Percentiles rank a stretch among this genome's conserved stretches.
Evolutionary conservation across 257 asterid genomes (phyloP).

Genomic region (Parsonsia alboflavescens): DNA sequence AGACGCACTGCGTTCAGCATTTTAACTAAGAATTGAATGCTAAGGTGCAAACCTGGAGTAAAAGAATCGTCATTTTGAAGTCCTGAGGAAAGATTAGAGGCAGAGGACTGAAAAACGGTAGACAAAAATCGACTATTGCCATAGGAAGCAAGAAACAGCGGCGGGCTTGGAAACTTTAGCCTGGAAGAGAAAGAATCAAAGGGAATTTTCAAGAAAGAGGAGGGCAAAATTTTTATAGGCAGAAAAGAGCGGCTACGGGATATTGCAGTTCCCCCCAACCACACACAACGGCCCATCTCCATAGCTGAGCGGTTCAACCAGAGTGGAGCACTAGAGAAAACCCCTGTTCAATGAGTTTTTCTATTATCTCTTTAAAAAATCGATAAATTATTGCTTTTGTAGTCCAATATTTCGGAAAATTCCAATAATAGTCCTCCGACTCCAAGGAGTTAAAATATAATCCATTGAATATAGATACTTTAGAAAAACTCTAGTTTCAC

Average conservation of each 20-base stretch:
- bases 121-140: conserved; percentile 12
- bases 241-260: conserved; percentile 19
- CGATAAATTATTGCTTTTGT: too few relatives aligned
- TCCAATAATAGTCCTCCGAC: too few relatives aligned
- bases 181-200: conserved; percentile 3
- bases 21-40: neutral
- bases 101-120: conserved; percentile 17
- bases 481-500: too few relatives aligned
- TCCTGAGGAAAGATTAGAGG: conserved; percentile 6
- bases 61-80: conserved; percentile 8
- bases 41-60: conserved; percentile 8
- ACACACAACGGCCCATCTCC: conserved; percentile 9
- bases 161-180: neutral
- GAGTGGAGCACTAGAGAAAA: too few relatives aligned
- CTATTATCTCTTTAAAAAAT: too few relatives aligned
- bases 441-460: too few relatives aligned
- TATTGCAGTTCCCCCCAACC: conserved; percentile 20
- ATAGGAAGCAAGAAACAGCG: neutral
- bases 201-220: conserved; percentile 1
- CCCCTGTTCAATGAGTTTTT: too few relatives aligned
- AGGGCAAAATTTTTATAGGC: conserved; percentile 6
- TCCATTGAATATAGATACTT: too few relatives aligned
- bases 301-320: neutral
- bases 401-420: too few relatives aligned
- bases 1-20: neutral